Evolutionary conservation across 371 early-diverging fungal species (phyloP).

Genomic region (Rhizopus sp.): DNA sequence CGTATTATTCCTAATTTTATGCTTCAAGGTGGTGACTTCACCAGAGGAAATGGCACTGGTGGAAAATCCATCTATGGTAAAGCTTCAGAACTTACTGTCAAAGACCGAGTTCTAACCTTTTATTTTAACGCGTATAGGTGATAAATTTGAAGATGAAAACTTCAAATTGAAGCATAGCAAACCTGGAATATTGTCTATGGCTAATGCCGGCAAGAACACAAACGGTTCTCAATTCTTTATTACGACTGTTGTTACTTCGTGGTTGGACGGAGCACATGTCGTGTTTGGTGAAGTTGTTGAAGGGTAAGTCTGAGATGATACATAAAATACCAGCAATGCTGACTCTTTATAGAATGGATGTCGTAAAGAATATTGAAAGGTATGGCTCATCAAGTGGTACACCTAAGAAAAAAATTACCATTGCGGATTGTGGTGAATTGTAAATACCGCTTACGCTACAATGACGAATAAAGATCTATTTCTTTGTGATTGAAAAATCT

Average conservation of each 20-base stretch:
- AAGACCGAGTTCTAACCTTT: background rate
- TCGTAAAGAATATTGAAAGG: slow-evolving; percentile 83
- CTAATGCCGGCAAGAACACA: slow-evolving; percentile 93
- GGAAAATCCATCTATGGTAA: slow-evolving; percentile 95
- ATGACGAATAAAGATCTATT: too few relatives aligned
- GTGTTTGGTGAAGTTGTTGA: slow-evolving; percentile 96
- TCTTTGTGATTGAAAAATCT: too few relatives aligned
- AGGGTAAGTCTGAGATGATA: slow-evolving; percentile 46
- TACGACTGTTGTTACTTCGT: slow-evolving; percentile 76
- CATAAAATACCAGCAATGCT: background rate
- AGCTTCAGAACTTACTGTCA: too few relatives aligned
- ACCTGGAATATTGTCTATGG: slow-evolving; percentile 92
- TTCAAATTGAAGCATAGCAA: slow-evolving; percentile 92
- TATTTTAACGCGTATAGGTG: slow-evolving; percentile 5
- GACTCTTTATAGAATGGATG: slow-evolving; percentile 45
- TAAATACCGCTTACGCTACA: slow-evolving; percentile 17
- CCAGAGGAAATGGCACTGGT: slow-evolving; percentile 94
- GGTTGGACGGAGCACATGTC: slow-evolving; percentile 99
- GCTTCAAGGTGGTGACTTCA: slow-evolving; percentile 99
- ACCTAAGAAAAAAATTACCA: slow-evolving; percentile 51
- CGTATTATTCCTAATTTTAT: slow-evolving; percentile 95
- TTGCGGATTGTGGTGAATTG: slow-evolving; percentile 68
- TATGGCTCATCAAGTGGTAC: slow-evolving; percentile 60
- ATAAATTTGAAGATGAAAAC: slow-evolving; percentile 97
- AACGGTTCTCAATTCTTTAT: slow-evolving; percentile 99